These are phyloP conservation scores for Gryganskiella cystojenkinii DNA, from an alignment of 192 early-diverging fungal species.

Conservation along the genomic window DNA sequence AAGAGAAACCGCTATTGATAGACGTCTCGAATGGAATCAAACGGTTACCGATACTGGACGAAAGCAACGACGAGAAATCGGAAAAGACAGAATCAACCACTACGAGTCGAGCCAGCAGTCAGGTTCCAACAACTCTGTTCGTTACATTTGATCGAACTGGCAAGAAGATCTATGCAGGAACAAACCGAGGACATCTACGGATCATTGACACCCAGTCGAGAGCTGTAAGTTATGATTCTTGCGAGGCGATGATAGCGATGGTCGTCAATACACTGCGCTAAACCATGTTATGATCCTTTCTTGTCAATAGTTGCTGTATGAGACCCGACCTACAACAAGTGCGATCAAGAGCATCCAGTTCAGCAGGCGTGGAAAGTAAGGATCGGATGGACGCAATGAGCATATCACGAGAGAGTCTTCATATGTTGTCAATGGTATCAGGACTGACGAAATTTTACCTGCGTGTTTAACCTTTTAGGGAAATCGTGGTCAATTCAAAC, in stretches of 20 bases:
- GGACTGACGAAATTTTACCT: background rate
- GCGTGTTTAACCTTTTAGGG: constrained; percentile 50
- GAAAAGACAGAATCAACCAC: constrained; percentile 27
- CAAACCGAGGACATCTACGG: constrained; percentile 71
- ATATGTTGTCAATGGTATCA: too few species aligned
- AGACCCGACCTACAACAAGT: constrained; percentile 53
- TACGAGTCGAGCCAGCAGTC: constrained; percentile 5
- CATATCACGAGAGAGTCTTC: too few species aligned
- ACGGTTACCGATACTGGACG: constrained; percentile 23
- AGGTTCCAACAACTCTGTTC: constrained; percentile 30
- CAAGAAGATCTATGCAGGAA: constrained; percentile 70
- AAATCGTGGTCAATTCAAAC: constrained; percentile 82
- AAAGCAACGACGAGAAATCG: background rate
- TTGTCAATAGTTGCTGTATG: constrained; percentile 13
- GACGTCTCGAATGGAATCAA: constrained; percentile 54
- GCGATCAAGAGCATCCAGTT: constrained; percentile 73
- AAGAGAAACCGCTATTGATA: constrained; percentile 59
- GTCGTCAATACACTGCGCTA: too few species aligned
- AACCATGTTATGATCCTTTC: background rate
- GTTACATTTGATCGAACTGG: constrained; percentile 56
- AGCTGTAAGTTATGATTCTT: constrained; percentile 53
- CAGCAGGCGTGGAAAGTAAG: constrained; percentile 73
- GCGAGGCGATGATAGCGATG: too few species aligned
- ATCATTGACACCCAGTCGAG: constrained; percentile 65
- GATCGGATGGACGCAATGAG: too few species aligned